A percentile compares a stretch with the other conserved stretches of the same genome.
phyloP scores from a whole-genome alignment of 1,139 yeast genomes.

The Magnusiomyces sp. region DNA sequence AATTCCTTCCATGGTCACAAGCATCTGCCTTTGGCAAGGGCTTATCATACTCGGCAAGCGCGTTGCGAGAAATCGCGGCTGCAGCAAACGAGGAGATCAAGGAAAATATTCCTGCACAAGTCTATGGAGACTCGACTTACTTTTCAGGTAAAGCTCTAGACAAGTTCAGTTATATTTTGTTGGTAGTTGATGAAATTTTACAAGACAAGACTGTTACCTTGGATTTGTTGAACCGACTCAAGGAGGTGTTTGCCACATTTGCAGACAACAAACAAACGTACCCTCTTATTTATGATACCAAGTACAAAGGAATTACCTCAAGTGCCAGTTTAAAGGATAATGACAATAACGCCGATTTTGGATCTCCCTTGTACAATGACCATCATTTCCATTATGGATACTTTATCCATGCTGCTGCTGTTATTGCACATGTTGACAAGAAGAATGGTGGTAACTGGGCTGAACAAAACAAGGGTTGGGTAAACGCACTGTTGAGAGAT shows the following conservation, averaged over 20 bases:
- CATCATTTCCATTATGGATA: conserved; percentile 82
- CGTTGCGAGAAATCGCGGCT: conserved; percentile 43
- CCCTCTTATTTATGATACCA: conserved; percentile 64
- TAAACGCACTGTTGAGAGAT: conserved; percentile 54
- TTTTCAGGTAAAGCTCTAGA: conserved; percentile 55
- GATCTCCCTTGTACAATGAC: conserved; percentile 64
- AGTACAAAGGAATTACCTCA: conserved; percentile 60
- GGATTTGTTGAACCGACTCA: conserved; percentile 41
- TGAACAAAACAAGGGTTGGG: conserved; percentile 48
- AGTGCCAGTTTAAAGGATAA: conserved; percentile 38
- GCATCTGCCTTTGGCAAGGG: conserved; percentile 34
- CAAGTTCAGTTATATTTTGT: conserved; percentile 63
- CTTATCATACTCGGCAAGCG: conserved; percentile 52
- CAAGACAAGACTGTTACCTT: conserved; percentile 44
- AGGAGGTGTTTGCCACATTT: conserved; percentile 46
- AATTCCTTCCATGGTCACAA: conserved; percentile 55
- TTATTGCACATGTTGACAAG: conserved; percentile 56
- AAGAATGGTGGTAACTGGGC: conserved; percentile 56
- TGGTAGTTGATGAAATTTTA: conserved; percentile 54
- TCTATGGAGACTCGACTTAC: conserved; percentile 47
- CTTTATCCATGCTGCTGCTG: conserved; percentile 69
- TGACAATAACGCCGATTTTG: conserved; percentile 53
- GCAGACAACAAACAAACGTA: conserved; percentile 43
- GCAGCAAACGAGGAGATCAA: conserved; percentile 53
- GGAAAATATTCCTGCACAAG: conserved; percentile 47